Base-by-base conservation (phyloP, 2,329 filamentous ascomycete genomes). In the Aspergillus proliferans region DNA sequence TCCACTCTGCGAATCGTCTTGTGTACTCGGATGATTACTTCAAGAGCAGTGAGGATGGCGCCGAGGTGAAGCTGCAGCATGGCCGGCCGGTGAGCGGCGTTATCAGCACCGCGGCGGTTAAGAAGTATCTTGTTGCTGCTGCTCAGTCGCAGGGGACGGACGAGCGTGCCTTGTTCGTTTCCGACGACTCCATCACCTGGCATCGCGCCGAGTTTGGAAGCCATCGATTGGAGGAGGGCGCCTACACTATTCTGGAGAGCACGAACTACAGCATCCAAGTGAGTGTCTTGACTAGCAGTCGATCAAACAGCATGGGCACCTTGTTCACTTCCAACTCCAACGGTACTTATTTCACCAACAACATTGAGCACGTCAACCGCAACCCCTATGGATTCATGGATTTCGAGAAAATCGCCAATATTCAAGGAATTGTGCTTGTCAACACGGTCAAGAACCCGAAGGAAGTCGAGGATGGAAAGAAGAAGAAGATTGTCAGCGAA, bases 241-340 rank as follows among this genome's bases (percentile, higher is more conserved):
- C 88, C 2, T 98, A 96, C 69, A 98, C 93, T 0, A 81, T 98
- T 43, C 78, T 98, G 38, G 92, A 97, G 71, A 93, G 91, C 62
- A 97, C 93, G 39, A 92, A 95, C 65, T 96, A 98, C 75, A 96
- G 92, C 73, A 90, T 98, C 59, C 92, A 97, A 71, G 84, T 98
- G 48, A 91, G 97, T 68, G 91, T 97, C 54, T 85, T 92, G 79
- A 88, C 86, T 1, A 78, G 77, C 9, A 72, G 69, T 49, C 36
- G 75, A 74, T 41, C 78, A 1, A 81, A 80, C 34, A 81, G 86
- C 0, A 92, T 95, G 81, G 94, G 93, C 30, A 84, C 87, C 9
- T 77, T 98, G 49, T 92, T 96, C 63, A 95, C 90, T 5, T 97
- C 92, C 65, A 98, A 98, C 67, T 97, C 91, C 28, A 94, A 97